These are phyloP conservation scores for Calonectria pauciramosa DNA, from an alignment of 2,329 filamentous ascomycete species.

Conservation along the genomic window DNA sequence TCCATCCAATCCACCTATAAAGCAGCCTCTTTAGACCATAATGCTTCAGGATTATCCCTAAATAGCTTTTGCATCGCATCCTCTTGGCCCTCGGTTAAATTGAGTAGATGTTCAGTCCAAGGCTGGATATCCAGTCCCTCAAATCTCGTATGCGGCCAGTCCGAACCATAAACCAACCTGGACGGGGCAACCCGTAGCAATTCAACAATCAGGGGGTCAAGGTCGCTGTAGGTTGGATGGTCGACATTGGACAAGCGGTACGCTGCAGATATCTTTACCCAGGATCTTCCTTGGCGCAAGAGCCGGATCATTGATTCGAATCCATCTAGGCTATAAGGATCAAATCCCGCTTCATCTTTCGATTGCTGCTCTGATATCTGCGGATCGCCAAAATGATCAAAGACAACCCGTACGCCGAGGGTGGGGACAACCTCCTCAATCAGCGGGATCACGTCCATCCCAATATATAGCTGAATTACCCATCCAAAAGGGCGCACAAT, in stretches of 20 bases:
- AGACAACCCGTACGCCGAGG: not conserved
- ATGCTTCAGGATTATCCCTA: not conserved
- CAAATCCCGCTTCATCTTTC: not conserved
- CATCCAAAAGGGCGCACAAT: not conserved
- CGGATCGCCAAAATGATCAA: not conserved
- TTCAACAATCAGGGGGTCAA: not conserved
- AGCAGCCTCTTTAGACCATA: not conserved
- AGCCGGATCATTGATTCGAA: not conserved
- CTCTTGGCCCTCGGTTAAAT: slow-evolving; percentile 2
- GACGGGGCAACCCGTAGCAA: not conserved
- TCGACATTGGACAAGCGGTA: not conserved
- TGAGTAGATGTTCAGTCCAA: slow-evolving; percentile 2
- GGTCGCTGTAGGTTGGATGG: not conserved
- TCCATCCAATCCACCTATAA: not conserved
- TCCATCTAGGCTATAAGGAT: not conserved
- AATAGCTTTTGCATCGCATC: not conserved
- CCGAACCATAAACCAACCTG: not conserved
- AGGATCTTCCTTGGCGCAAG: not conserved
- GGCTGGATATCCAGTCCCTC: slow-evolving; percentile 8
- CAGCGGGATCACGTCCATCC: not conserved
- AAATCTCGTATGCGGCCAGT: slow-evolving; percentile 9
- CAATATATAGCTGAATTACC: not conserved
- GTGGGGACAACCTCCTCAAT: not conserved
- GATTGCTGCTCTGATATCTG: not conserved
- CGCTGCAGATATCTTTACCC: slow-evolving; percentile 3